Conservation (phyloP, 2,329 filamentous ascomycete species). For the Cladophialophora exuberans region DNA sequence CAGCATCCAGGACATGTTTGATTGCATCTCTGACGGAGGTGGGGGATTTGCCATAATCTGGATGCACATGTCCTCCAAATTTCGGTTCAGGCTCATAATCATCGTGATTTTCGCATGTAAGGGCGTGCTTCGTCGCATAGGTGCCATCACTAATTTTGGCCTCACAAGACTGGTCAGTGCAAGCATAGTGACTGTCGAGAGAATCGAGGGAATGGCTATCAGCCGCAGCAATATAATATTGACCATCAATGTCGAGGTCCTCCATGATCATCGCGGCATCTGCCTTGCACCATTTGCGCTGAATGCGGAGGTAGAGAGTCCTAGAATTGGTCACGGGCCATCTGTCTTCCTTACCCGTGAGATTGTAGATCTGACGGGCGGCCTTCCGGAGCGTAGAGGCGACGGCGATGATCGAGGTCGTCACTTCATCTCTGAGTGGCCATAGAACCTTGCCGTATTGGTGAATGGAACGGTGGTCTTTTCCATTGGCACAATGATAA, state of each 20-base stretch:
- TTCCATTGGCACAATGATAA: neutral
- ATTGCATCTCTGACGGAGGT: neutral
- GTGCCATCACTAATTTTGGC: neutral
- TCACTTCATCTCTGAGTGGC: neutral
- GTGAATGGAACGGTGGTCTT: neutral
- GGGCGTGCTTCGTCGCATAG: neutral
- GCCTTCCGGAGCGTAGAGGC: neutral
- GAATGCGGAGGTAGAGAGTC: neutral
- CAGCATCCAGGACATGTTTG: neutral
- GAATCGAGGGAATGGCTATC: neutral
- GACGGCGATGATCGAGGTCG: neutral
- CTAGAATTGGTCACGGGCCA: neutral
- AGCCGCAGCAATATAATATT: neutral
- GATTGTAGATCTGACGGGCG: neutral
- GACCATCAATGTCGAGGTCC: neutral
- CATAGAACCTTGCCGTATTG: neutral
- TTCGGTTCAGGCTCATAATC: neutral
- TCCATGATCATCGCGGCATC: neutral
- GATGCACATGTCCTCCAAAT: neutral
- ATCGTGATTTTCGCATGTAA: neutral
- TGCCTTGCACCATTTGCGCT: slow-evolving; percentile 1
- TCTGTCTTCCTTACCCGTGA: neutral
- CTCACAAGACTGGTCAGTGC: neutral
- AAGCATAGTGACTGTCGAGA: neutral
- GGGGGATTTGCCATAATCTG: neutral